phyloP scores from a whole-genome alignment of 192 early-diverging fungal species.

The Kickxella alabastrina region DNA sequence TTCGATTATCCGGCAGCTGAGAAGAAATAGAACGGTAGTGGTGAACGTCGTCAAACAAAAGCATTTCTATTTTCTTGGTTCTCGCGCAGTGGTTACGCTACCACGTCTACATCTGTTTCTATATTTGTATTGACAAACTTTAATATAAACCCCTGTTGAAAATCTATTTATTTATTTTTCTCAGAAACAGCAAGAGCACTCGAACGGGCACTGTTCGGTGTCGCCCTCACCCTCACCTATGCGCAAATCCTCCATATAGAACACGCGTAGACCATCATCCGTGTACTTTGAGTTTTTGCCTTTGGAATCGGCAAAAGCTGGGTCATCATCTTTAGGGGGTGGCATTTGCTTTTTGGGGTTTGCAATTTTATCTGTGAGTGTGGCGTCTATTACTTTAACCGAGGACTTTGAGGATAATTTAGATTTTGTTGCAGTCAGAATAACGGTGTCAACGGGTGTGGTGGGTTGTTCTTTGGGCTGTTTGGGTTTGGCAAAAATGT shows the following conservation, averaged over 20 bases:
- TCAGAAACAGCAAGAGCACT: slow-evolving; percentile 44
- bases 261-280: slow-evolving; percentile 42
- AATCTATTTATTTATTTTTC: background rate
- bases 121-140: no score
- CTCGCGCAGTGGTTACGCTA: no score
- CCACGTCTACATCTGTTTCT: no score
- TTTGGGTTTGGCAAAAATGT: slow-evolving; percentile 26
- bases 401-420: no score
- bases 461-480: background rate
- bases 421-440: no score
- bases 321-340: slow-evolving; percentile 16
- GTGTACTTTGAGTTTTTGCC: slow-evolving; percentile 48
- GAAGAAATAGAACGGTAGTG: no score
- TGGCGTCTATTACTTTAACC: slow-evolving; percentile 36
- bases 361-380: slow-evolving; percentile 2
- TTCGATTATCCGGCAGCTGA: no score
- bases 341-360: background rate
- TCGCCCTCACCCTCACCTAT: slow-evolving; percentile 48
- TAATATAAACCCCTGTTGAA: no score
- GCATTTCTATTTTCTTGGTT: no score
- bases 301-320: slow-evolving; percentile 28
- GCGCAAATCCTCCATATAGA: slow-evolving; percentile 39
- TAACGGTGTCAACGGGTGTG: slow-evolving; percentile 1
- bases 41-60: no score
- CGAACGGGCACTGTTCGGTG: slow-evolving; percentile 39